Evolutionary conservation across 108 stramenopile genomes (phyloP).

Genomic region (Aurantiochytrium sp.): DNA sequence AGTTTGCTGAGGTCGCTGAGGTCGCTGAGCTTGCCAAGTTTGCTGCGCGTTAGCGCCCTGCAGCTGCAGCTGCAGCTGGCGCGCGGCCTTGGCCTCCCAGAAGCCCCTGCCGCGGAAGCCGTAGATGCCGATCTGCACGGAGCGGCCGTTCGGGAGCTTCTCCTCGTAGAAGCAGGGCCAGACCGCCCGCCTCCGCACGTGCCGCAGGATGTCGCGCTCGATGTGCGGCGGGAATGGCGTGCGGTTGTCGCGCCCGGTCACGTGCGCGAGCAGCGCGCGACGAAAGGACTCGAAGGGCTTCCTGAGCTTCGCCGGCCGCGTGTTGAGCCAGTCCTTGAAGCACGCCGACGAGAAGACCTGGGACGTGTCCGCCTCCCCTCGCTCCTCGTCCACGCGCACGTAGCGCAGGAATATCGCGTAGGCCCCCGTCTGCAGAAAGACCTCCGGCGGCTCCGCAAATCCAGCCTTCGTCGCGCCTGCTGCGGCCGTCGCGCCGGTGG

Average conservation of each 20-base stretch:
- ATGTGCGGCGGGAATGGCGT: not conserved
- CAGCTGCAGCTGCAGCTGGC: not conserved
- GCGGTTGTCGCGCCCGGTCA: not conserved
- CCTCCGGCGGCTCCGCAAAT: too few species aligned
- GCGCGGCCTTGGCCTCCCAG: not conserved
- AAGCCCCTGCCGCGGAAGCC: not conserved
- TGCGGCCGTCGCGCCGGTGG: too few species aligned
- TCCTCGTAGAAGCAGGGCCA: not conserved
- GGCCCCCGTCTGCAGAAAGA: too few species aligned
- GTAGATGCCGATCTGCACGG: not conserved
- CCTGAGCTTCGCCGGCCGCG: not conserved
- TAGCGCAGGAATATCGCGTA: not conserved
- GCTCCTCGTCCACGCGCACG: not conserved
- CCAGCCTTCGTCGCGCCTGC: too few species aligned
- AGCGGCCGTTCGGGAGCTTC: not conserved
- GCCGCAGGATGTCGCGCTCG: not conserved
- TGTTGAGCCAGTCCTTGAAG: not conserved
- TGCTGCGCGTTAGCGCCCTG: too few species aligned
- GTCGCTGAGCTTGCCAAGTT: too few species aligned
- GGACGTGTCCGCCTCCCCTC: not conserved
- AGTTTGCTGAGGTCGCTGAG: too few species aligned
- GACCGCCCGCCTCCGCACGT: not conserved
- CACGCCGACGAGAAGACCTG: not conserved
- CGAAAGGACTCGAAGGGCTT: slow-evolving; percentile 3
- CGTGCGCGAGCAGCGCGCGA: not conserved